Percentiles rank a stretch among this genome's conserved stretches.
These are phyloP conservation scores for Phytophthora quininea DNA, from an alignment of 352 stramenopile species.

Conservation along the genomic window DNA sequence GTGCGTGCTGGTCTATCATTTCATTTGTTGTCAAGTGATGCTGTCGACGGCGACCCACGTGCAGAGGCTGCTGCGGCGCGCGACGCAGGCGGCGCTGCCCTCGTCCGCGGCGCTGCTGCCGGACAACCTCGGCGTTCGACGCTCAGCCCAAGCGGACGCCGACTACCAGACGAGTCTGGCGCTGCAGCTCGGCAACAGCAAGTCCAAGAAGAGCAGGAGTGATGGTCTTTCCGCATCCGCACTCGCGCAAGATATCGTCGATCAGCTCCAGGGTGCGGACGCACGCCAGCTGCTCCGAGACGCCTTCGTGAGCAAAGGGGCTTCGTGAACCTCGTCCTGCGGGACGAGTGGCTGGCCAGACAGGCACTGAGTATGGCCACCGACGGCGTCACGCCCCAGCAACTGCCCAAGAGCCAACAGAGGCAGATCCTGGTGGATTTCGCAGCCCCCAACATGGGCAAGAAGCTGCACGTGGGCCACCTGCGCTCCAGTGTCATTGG, in stretches of 20 bases:
- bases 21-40: not conserved
- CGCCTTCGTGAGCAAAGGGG: constrained; percentile 69
- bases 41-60: constrained; percentile 40
- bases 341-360: constrained; percentile 71
- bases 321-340: constrained; percentile 83
- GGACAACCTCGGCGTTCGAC: constrained; percentile 59
- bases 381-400: constrained; percentile 38
- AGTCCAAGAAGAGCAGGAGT: constrained; percentile 13
- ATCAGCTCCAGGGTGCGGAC: constrained; percentile 17
- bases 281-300: constrained; percentile 28
- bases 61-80: constrained; percentile 48
- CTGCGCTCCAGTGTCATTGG: constrained; percentile 81
- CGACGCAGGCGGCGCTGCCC: constrained; percentile 44
- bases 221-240: constrained; percentile 26
- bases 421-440: constrained; percentile 79
- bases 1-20: not conserved
- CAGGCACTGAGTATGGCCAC: constrained; percentile 70
- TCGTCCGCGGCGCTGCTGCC: constrained; percentile 6
- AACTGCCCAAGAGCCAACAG: constrained; percentile 20
- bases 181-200: constrained; percentile 58
- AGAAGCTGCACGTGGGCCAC: constrained; percentile 86
- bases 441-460: constrained; percentile 83
- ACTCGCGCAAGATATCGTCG: constrained; percentile 49
- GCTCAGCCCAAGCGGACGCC: constrained; percentile 59
- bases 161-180: constrained; percentile 84